These are phyloP conservation scores for Phycomyces nitens DNA, from an alignment of 192 early-diverging fungal genomes.

Conservation along the genomic window DNA sequence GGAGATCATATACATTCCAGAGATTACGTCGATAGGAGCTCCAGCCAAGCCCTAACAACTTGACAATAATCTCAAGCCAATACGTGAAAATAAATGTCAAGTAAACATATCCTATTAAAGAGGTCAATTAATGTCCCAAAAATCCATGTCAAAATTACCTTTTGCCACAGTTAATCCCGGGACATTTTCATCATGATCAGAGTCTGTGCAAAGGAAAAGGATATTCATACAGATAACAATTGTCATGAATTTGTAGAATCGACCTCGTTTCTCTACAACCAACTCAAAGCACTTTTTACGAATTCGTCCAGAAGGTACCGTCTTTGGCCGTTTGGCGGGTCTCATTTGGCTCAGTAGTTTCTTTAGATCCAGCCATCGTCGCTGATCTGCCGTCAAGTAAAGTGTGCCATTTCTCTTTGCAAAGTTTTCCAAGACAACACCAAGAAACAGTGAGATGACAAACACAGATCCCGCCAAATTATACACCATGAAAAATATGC, in stretches of 20 bases:
- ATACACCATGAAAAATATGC: conserved; percentile 56
- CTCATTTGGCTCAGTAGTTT: conserved; percentile 49
- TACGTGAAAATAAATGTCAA: conserved; percentile 44
- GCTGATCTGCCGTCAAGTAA: conserved; percentile 56
- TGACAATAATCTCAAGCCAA: conserved; percentile 45
- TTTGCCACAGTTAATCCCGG: conserved; percentile 16
- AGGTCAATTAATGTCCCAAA: not conserved
- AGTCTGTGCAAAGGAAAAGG: conserved; percentile 38
- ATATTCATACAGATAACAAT: conserved; percentile 46
- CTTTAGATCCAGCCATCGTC: conserved; percentile 59
- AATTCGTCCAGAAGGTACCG: conserved; percentile 31
- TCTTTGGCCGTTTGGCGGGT: conserved; percentile 47
- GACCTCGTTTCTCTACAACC: conserved; percentile 43
- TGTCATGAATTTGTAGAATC: conserved; percentile 42
- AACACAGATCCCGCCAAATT: conserved; percentile 58
- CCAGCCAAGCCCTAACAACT: conserved; percentile 50
- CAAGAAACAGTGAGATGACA: conserved; percentile 55
- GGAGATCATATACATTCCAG: conserved; percentile 67
- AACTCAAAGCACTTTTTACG: conserved; percentile 44
- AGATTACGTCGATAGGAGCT: conserved; percentile 40
- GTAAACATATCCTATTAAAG: conserved; percentile 35
- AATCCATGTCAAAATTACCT: conserved; percentile 28
- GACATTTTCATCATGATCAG: conserved; percentile 15
- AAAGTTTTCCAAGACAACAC: conserved; percentile 59
- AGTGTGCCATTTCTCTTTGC: conserved; percentile 53